Evolutionary conservation across 345 rosid genomes (phyloP).

Genomic region (Aquilaria malaccensis): DNA sequence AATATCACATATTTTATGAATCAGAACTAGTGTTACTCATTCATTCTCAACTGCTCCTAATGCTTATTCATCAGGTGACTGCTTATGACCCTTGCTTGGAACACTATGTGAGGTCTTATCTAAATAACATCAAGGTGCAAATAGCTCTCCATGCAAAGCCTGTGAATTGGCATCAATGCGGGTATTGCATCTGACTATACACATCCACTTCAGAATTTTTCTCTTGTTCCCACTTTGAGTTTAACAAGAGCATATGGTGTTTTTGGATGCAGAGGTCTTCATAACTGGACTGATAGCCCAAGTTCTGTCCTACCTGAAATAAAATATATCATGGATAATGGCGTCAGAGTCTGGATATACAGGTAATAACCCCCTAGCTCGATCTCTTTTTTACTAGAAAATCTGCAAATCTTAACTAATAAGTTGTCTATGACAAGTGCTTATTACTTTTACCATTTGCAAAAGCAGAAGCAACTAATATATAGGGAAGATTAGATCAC

Average conservation of each 20-base stretch:
- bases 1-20: too few relatives aligned
- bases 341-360: conserved; percentile 37
- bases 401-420: neutral
- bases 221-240: too few relatives aligned
- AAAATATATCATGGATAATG: conserved; percentile 29
- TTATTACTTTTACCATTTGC: too few relatives aligned
- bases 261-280: too few relatives aligned
- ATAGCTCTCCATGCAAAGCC: conserved; percentile 35
- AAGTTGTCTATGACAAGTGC: neutral
- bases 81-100: conserved; percentile 34
- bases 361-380: conserved; percentile 11
- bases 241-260: too few relatives aligned
- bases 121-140: conserved; percentile 34
- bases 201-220: too few relatives aligned
- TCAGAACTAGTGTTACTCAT: too few relatives aligned
- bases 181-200: neutral
- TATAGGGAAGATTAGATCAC: too few relatives aligned
- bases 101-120: conserved; percentile 20
- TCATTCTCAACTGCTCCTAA: too few relatives aligned
- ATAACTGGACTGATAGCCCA: conserved; percentile 21
- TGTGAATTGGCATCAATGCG: conserved; percentile 20
- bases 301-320: conserved; percentile 31
- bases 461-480: neutral
- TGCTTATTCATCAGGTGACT: neutral
- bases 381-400: neutral